Base-by-base conservation (phyloP, 2,329 filamentous ascomycete species). In the Cladosporium sp. region DNA sequence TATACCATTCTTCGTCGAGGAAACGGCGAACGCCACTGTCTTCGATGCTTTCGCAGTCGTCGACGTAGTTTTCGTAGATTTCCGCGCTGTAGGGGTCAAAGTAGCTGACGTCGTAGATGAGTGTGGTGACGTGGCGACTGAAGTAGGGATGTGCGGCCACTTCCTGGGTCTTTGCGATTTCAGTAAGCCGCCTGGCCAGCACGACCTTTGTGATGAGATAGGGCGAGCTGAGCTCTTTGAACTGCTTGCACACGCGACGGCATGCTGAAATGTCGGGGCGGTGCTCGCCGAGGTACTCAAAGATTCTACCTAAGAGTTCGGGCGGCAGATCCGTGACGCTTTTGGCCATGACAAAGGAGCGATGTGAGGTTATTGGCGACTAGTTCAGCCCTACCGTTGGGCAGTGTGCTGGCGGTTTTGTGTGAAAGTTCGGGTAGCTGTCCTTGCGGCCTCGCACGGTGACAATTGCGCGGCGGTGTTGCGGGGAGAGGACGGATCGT, bases 81-180 rank as follows among this genome's bases (percentile, higher is more conserved):
- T 34, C 23, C 18, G 60, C 60, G 26, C 60, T 63, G 30, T 39
- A 54, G 11, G 60, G 49, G 36, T 63, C 60, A 26, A 53, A 63
- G 34, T 56, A 63, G 60, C 60, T 63, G 34, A 63, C 60, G 30
- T 65, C 63, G 49, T 59, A 59, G n/a, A 65, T 49, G 21, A 65
- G 54, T 1, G 28, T 49, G 18, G 63, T 65, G 43, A 65, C 21
- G 30, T 65, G 63, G 53, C 57, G 63, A n/a, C 63, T 59, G 56
- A 65, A 65, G 54, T 65, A 65, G 4, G 63, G 62, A 10, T 64
- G 53, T 6, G 46, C 30, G 26, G 57, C 54, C 5, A 65, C 57
- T 25, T 65, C 63, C 25, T 59, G 63, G 30, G 30, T 23, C 43
- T 65, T 59, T 26, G 63, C 63, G 30, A 65, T 46, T 26, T 65